These are phyloP conservation scores for Leptographium galeiforme DNA, from an alignment of 2,329 filamentous ascomycete species.

Conservation along the genomic window DNA sequence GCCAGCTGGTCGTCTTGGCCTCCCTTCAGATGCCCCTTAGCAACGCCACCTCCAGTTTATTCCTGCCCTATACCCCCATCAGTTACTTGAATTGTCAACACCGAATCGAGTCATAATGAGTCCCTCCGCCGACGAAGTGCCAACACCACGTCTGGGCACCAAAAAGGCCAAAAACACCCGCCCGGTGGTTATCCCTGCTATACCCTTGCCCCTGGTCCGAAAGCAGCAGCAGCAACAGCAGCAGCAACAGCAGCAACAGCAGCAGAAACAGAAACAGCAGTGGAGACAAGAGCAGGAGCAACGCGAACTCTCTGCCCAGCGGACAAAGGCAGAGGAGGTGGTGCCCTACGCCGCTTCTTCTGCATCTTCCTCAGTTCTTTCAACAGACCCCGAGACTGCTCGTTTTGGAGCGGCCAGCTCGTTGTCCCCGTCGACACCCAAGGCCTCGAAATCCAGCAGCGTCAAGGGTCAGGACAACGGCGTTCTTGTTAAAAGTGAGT, in stretches of 20 bases:
- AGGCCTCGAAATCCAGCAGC: not conserved
- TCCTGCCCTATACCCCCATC: not conserved
- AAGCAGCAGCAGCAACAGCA: constrained; percentile 9
- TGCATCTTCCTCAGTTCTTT: not conserved
- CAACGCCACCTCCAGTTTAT: not conserved
- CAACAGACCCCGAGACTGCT: too few relatives aligned
- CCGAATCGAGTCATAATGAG: constrained; percentile 1
- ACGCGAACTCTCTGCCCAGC: not conserved
- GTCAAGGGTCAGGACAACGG: not conserved
- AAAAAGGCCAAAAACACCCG: constrained; percentile 4
- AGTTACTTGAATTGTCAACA: too few relatives aligned
- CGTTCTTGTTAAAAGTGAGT: not conserved
- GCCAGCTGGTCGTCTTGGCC: too few relatives aligned
- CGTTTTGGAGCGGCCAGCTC: not conserved
- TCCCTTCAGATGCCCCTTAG: not conserved
- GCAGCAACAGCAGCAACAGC: constrained; percentile 1
- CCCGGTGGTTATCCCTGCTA: constrained; percentile 8
- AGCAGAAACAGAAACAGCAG: not conserved
- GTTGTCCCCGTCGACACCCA: not conserved
- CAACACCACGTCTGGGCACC: constrained; percentile 1
- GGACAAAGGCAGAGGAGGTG: not conserved
- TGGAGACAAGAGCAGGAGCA: not conserved
- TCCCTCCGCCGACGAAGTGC: constrained; percentile 4
- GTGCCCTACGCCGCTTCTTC: not conserved
- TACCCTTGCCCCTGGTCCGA: constrained; percentile 10